phyloP scores from a whole-genome alignment of 2,329 filamentous ascomycete species.

The Macrophomina pseudophaseolina region DNA sequence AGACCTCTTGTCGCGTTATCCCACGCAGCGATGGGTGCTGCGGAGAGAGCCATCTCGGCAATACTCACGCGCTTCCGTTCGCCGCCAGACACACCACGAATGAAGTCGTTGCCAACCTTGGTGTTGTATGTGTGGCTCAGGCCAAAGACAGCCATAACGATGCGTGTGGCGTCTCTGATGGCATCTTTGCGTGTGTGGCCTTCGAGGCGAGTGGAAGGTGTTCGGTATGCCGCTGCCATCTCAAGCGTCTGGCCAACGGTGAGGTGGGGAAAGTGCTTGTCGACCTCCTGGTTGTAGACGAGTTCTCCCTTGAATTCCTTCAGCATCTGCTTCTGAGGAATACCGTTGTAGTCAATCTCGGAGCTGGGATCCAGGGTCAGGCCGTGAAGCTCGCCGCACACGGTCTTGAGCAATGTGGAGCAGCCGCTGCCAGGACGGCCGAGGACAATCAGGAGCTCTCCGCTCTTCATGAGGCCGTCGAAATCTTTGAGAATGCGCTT shows the following conservation, averaged over 20 bases:
- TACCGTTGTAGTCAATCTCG: constrained; percentile 63
- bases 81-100: constrained; percentile 66
- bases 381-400: constrained; percentile 65
- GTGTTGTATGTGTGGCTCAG: constrained; percentile 62
- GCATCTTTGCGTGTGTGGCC: constrained; percentile 48
- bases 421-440: constrained; percentile 63
- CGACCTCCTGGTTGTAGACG: constrained; percentile 54
- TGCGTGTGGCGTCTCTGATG: constrained; percentile 53
- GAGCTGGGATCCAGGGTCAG: constrained; percentile 59
- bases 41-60: constrained; percentile 56
- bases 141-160: constrained; percentile 61
- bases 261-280: constrained; percentile 62
- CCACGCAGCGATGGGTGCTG: constrained; percentile 49
- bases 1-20: constrained; percentile 52
- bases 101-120: constrained; percentile 62
- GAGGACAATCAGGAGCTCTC: constrained; percentile 55
- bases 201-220: constrained; percentile 49
- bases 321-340: constrained; percentile 48
- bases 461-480: constrained; percentile 57
- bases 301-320: constrained; percentile 55
- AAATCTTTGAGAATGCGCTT: constrained; percentile 62
- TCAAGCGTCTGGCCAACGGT: constrained; percentile 63
- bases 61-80: constrained; percentile 67
- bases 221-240: constrained; percentile 60
- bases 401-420: constrained; percentile 66